Evolutionary conservation across 495 filamentous ascomycete species (phyloP).

Genomic region (Penicillium arizonense): DNA sequence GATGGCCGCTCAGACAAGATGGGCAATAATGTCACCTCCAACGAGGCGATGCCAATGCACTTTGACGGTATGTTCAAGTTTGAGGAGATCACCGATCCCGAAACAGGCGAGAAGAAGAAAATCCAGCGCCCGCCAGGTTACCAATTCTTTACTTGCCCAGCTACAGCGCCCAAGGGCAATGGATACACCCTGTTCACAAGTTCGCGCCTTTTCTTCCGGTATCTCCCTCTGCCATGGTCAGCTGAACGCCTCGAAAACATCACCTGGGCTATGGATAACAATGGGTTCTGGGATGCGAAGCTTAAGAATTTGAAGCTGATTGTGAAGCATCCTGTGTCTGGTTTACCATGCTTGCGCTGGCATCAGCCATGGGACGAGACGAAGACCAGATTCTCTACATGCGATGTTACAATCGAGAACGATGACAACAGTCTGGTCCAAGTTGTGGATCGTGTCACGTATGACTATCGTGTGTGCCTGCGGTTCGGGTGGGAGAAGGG

Average conservation of each 20-base stretch:
- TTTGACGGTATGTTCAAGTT: conserved; percentile 56
- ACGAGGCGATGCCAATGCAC: conserved; percentile 56
- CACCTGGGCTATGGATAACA: conserved; percentile 42
- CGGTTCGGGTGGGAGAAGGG: conserved; percentile 50
- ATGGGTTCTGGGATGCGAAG: conserved; percentile 39
- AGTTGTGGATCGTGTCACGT: conserved; percentile 38
- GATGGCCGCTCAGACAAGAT: conserved; percentile 26
- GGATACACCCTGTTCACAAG: conserved; percentile 53
- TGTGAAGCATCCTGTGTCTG: conserved; percentile 42
- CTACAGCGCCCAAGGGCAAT: conserved; percentile 43
- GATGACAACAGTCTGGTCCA: conserved; percentile 21
- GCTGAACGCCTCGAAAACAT: conserved; percentile 34
- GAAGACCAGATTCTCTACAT: conserved; percentile 48
- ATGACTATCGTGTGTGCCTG: conserved; percentile 51
- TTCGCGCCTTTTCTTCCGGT: conserved; percentile 49
- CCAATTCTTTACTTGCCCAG: conserved; percentile 52
- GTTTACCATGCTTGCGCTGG: conserved; percentile 48
- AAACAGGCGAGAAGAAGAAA: conserved; percentile 21
- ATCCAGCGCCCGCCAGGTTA: conserved; percentile 37
- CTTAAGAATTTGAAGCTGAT: conserved; percentile 46
- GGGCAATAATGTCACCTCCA: conserved; percentile 48
- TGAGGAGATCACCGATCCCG: conserved; percentile 31
- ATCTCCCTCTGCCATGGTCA: conserved; percentile 41
- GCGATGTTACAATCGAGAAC: conserved; percentile 46
- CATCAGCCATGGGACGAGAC: conserved; percentile 53